These are phyloP conservation scores for Psilocybe subaeruginosa DNA, from an alignment of 768 basidiomycete species.

Conservation along the genomic window DNA sequence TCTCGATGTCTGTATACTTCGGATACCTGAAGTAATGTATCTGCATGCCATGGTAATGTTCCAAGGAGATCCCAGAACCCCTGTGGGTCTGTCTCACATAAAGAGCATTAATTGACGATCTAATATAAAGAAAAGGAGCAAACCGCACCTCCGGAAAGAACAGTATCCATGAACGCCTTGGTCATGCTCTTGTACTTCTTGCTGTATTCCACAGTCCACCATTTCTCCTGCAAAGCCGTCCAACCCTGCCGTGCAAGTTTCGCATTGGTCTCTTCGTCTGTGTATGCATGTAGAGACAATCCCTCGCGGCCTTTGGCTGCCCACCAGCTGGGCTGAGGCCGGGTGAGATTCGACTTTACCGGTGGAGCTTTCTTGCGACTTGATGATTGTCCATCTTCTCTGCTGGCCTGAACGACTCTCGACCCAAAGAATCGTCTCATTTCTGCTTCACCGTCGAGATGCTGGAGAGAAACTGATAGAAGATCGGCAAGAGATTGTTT, in stretches of 20 bases:
- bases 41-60: conserved; percentile 87
- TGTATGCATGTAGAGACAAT: conserved; percentile 62
- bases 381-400: conserved; percentile 35
- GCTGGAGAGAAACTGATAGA: conserved; percentile 75
- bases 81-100: conserved; percentile 63
- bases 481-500: conserved; percentile 51
- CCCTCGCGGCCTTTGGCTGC: conserved; percentile 72
- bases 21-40: conserved; percentile 85
- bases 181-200: conserved; percentile 84
- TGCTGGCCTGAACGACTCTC: conserved; percentile 76
- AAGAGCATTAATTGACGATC: background rate
- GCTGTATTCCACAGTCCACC: conserved; percentile 91
- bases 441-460: conserved; percentile 89
- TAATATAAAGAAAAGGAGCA: background rate
- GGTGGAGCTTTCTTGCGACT: conserved; percentile 43
- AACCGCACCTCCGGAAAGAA: conserved; percentile 76
- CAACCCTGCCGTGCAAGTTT: conserved; percentile 45
- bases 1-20: conserved; percentile 88
- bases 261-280: conserved; percentile 51
- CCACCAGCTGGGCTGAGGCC: conserved; percentile 79
- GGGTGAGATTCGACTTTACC: conserved; percentile 73
- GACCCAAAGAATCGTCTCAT: conserved; percentile 94
- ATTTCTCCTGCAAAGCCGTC: conserved; percentile 62
- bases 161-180: conserved; percentile 77
- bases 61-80: conserved; percentile 77